A percentile compares a stretch with the other conserved stretches of the same genome.
These are phyloP conservation scores for Podila horticola DNA, from an alignment of 192 early-diverging fungal species.

Conservation along the genomic window DNA sequence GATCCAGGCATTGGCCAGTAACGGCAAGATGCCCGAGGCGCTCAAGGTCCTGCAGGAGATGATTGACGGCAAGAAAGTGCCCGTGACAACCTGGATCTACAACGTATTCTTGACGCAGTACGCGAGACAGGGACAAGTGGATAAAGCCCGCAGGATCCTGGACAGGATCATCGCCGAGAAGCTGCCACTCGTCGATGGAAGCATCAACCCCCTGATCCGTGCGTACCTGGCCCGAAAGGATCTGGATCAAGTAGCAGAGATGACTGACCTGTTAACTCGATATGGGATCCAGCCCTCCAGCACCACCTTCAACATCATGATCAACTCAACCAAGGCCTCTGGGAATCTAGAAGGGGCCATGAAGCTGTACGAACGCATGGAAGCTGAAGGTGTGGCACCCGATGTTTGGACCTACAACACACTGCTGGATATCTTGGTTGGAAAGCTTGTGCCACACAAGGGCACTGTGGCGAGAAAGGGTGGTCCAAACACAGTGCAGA, in stretches of 20 bases:
- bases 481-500: neutral
- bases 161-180: constrained; percentile 32
- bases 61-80: constrained; percentile 12
- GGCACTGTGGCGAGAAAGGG: constrained; percentile 7
- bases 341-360: constrained; percentile 15
- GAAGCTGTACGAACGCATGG: constrained; percentile 34
- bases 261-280: constrained; percentile 26
- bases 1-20: constrained; percentile 20
- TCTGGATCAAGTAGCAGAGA: constrained; percentile 29
- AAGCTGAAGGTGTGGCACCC: constrained; percentile 20
- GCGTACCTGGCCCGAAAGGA: constrained; percentile 34
- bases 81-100: constrained; percentile 37
- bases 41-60: constrained; percentile 30
- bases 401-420: constrained; percentile 47
- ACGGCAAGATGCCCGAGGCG: constrained; percentile 34
- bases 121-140: constrained; percentile 27
- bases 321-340: constrained; percentile 30
- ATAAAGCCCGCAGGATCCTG: constrained; percentile 40
- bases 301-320: constrained; percentile 46
- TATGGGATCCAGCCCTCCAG: constrained; percentile 25
- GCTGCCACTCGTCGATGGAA: constrained; percentile 30
- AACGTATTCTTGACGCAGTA: constrained; percentile 46
- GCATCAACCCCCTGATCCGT: constrained; percentile 35
- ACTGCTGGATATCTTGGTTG: constrained; percentile 23
- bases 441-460: neutral